Conservation (phyloP, 441 rosid genomes). For the Populus hybrid region DNA sequence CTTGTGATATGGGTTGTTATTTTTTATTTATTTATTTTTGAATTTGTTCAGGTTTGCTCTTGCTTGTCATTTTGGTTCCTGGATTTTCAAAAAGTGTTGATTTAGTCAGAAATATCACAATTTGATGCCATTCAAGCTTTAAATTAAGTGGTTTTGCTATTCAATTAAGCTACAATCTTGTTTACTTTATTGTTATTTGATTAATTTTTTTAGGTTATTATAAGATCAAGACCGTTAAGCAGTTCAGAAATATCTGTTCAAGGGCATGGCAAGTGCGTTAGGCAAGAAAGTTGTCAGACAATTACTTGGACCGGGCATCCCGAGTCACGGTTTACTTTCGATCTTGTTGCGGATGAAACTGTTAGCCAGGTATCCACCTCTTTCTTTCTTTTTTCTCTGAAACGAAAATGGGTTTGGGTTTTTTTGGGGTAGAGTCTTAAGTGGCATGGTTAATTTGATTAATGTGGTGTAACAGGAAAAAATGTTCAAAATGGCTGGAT, state of each 20-base stretch:
- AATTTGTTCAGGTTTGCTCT: neutral
- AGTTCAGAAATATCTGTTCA: conserved; percentile 77
- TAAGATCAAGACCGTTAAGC: conserved; percentile 83
- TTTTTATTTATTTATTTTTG: too few relatives aligned
- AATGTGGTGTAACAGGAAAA: conserved; percentile 53
- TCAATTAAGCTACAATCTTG: neutral
- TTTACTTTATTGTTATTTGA: neutral
- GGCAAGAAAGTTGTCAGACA: conserved; percentile 83
- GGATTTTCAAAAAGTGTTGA: neutral
- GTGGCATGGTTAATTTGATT: conserved; percentile 11
- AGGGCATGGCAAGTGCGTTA: conserved; percentile 73
- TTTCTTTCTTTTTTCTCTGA: neutral
- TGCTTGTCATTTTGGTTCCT: neutral
- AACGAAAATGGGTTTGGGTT: neutral
- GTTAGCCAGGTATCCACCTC: conserved; percentile 78
- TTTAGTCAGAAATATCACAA: neutral
- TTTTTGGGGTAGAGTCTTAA: neutral
- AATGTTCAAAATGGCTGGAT: conserved; percentile 86
- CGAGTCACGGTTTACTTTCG: conserved; percentile 88
- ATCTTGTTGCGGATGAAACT: conserved; percentile 86
- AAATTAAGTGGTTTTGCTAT: neutral
- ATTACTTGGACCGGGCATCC: conserved; percentile 94
- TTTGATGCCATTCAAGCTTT: neutral
- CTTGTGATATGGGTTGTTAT: neutral
- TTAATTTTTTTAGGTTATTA: conserved; percentile 84